A percentile compares a stretch with the other conserved stretches of the same genome.
Evolutionary conservation across 306 rosid species (phyloP).

Genomic region (Prunus fruticosa): DNA sequence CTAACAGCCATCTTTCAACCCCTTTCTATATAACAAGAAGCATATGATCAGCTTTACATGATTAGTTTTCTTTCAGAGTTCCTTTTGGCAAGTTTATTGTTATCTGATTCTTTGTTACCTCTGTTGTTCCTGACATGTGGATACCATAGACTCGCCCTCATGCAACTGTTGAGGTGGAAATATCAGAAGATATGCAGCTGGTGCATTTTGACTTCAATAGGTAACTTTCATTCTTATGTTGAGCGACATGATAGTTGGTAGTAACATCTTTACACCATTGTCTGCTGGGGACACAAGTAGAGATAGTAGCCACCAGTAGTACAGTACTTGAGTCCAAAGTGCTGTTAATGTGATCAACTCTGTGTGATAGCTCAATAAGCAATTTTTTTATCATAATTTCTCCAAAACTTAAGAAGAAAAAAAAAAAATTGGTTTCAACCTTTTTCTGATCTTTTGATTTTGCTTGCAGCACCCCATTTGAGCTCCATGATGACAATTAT

Average conservation of each 20-base stretch:
- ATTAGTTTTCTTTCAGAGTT: neutral
- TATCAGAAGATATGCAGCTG: constrained; percentile 98
- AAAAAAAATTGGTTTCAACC: neutral
- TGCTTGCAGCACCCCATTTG: constrained; percentile 84
- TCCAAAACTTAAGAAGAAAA: neutral
- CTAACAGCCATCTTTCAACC: neutral
- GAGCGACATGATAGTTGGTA: neutral
- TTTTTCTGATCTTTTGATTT: neutral
- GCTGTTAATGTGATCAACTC: neutral
- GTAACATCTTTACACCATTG: neutral
- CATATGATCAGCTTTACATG: neutral
- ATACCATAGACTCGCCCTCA: constrained; percentile 83
- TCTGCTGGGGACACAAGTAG: neutral
- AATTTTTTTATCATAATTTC: neutral
- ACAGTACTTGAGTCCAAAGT: neutral
- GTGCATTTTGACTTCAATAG: constrained; percentile 99
- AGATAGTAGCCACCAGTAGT: neutral
- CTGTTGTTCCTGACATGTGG: constrained; percentile 13
- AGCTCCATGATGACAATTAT: constrained; percentile 94
- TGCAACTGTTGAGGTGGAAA: constrained; percentile 99
- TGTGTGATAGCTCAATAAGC: neutral
- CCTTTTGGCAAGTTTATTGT: neutral
- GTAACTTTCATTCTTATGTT: constrained; percentile 33
- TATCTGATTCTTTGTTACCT: neutral
- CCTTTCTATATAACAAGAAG: neutral